Percentiles rank a stretch among this genome's conserved stretches.
phyloP scores from a whole-genome alignment of 495 filamentous ascomycete species.

The Neurospora hispaniola region DNA sequence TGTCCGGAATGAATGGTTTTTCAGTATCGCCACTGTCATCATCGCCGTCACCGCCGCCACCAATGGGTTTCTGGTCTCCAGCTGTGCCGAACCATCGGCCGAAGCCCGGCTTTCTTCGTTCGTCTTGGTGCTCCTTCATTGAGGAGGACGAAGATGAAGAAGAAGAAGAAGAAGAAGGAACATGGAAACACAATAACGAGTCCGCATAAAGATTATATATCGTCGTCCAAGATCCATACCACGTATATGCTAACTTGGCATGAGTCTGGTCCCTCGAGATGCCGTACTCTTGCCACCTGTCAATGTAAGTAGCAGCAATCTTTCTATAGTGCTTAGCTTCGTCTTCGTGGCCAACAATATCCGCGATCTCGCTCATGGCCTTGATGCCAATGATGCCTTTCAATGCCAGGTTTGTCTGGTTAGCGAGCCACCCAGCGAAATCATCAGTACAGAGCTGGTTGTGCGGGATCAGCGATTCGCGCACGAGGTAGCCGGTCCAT shows the following conservation, averaged over 20 bases:
- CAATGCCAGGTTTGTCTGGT: slow-evolving; percentile 86
- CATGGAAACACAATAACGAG: slow-evolving; percentile 69
- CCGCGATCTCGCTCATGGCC: slow-evolving; percentile 80
- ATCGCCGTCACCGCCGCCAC: slow-evolving; percentile 7
- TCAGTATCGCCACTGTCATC: neutral
- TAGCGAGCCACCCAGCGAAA: slow-evolving; percentile 86
- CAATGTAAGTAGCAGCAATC: slow-evolving; percentile 65
- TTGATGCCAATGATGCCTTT: slow-evolving; percentile 93
- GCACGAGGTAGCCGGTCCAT: slow-evolving; percentile 85
- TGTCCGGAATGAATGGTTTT: slow-evolving; percentile 48
- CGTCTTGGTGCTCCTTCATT: neutral
- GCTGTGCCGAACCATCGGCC: neutral
- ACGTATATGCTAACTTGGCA: slow-evolving; percentile 85
- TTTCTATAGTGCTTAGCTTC: slow-evolving; percentile 61
- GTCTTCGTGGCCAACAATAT: slow-evolving; percentile 50
- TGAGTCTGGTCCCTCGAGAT: slow-evolving; percentile 74
- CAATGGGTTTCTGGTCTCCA: slow-evolving; percentile 35
- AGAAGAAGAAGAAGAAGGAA: slow-evolving; percentile 21
- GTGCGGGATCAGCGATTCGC: slow-evolving; percentile 73
- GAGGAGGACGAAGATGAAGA: neutral
- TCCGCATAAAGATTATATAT: slow-evolving; percentile 88
- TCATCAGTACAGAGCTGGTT: slow-evolving; percentile 93
- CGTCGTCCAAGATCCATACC: slow-evolving; percentile 94
- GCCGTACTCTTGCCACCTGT: slow-evolving; percentile 72
- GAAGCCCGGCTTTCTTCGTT: neutral